Base-by-base conservation (phyloP, 1,139 yeast species). In the Debaryomyces singareniensis region DNA sequence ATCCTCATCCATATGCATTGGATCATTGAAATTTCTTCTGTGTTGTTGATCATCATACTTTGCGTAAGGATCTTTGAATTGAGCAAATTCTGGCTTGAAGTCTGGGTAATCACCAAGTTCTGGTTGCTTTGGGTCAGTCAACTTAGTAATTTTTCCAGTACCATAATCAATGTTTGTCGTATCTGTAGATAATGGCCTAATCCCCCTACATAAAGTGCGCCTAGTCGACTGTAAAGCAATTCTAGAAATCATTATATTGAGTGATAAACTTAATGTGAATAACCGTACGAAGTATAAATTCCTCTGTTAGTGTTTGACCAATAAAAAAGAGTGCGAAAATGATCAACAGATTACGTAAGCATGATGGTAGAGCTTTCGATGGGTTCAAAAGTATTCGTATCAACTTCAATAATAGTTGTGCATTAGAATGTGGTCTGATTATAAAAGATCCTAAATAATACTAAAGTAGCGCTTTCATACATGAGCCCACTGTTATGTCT, bases 41-140 rank as follows among this genome's bases (percentile, higher is more conserved):
- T 78, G 75, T 58, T 84, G 95, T 47, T 67, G 85, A 54, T 83
- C 93, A 51, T 84, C 94, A 57, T 79, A 85, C 50, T 74, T 78
- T 37, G 58, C 67, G 50, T 79, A 75, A 29, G 93, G 94, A 51
- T 75, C 79, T 55, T 79, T 77, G 45, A 63, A 55, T 53, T 70
- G 79, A 37, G 82, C 80, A 49, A 75, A 74, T 37, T 66, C 68
- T 29, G 65, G 66, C 30, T 35, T 35, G 15, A 61, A 61, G 41
- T 61, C 55, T 28, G 63, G 66, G 47, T 65, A 67, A 45, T 66
- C 71, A 10, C 66, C 73, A 35, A 56, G 45, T 47, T 66, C 70
- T 26, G 73, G 72, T 36, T 51, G 61, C 34, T 44, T 47, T 28
- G 72, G 70, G 47, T 67, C 71, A 16, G 68, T 54, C 45, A 67